These are phyloP conservation scores for Termitomyces sp. DNA, from an alignment of 1,284 basidiomycete species.

Conservation along the genomic window DNA sequence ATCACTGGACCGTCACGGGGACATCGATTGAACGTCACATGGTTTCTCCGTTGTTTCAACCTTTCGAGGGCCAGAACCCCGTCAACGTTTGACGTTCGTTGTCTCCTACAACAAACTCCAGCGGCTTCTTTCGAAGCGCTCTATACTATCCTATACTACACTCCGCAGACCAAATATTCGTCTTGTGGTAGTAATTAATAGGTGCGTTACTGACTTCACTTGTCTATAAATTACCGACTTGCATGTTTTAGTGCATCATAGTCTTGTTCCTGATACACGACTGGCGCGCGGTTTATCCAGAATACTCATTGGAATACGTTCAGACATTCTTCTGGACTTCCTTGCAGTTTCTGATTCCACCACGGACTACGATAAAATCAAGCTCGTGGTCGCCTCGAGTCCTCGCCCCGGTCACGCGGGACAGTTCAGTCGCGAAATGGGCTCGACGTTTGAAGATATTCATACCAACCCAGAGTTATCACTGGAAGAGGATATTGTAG, in stretches of 20 bases:
- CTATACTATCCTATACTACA: background rate
- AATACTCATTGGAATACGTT: background rate
- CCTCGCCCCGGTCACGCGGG: constrained; percentile 11
- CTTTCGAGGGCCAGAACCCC: background rate
- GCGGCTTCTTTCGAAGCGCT: background rate
- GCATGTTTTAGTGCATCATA: background rate
- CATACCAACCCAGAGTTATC: constrained; percentile 2
- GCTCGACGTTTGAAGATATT: background rate
- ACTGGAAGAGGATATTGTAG: constrained; percentile 20
- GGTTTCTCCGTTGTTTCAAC: constrained; percentile 3
- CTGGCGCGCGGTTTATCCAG: background rate
- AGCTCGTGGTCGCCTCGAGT: background rate
- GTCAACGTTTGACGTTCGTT: background rate
- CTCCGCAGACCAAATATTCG: background rate
- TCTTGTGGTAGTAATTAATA: background rate
- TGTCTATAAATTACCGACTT: background rate
- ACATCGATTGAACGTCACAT: constrained; percentile 9
- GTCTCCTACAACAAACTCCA: background rate
- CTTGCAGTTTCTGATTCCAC: background rate
- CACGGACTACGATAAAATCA: background rate
- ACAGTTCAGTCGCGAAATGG: constrained; percentile 3
- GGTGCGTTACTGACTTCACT: constrained; percentile 1
- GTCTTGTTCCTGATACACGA: background rate
- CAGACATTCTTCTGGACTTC: background rate
- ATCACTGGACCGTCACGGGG: constrained; percentile 2